A percentile compares a stretch with the other conserved stretches of the same genome.
These are phyloP conservation scores for Bocquillonia castaneifolia DNA, from an alignment of 441 rosid species.

Conservation along the genomic window DNA sequence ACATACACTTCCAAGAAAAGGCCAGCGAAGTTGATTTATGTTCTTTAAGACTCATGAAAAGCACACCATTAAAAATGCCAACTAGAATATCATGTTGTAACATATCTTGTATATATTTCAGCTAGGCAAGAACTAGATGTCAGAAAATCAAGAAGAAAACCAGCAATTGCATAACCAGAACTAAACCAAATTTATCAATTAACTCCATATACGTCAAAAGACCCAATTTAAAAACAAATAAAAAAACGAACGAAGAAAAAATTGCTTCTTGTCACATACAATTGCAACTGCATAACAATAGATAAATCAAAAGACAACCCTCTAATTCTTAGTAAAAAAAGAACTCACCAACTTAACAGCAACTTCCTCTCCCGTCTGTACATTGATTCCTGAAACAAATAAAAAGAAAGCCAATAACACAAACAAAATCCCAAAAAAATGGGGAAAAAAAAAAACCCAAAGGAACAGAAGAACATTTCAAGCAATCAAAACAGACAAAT, in stretches of 20 bases:
- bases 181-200: background rate
- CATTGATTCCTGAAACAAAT: conserved; percentile 59
- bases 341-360: conserved; percentile 85
- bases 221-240: background rate
- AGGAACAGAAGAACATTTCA: background rate
- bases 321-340: background rate
- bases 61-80: background rate
- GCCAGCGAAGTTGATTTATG: background rate
- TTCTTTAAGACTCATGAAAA: background rate
- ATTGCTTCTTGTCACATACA: background rate
- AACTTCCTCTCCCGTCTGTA: conserved; percentile 93
- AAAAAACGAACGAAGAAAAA: background rate
- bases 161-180: background rate
- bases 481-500: conserved; percentile 7
- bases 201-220: background rate
- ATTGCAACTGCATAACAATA: background rate
- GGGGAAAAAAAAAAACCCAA: background rate
- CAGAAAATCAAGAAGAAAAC: background rate
- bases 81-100: background rate
- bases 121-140: background rate
- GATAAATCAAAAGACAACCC: background rate
- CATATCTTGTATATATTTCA: background rate
- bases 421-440: background rate
- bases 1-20: background rate
- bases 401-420: conserved; percentile 4